Evolutionary conservation across 768 basidiomycete genomes (phyloP), one percentile per base, ranked within the genome.

Genomic region (Termitomyces eurrhizus): DNA sequence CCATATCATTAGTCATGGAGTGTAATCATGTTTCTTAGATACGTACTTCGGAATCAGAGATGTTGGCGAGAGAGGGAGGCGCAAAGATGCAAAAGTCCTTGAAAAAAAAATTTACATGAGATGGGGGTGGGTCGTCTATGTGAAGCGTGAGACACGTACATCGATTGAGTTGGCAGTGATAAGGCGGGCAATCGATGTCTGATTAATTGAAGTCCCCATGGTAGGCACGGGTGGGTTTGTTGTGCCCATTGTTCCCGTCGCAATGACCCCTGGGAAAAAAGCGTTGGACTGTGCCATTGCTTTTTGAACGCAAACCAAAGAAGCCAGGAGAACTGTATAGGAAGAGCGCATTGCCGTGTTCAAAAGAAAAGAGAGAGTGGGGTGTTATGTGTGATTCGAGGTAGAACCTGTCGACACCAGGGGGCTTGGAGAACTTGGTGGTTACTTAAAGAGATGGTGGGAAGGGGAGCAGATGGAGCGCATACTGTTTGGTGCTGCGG

Each of bases 61-160:
- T 76, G 32, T 68, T 65, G 51, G 67, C 59, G 26, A 64, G 59
- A 2, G 62, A 57, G 1, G 79, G 77, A 18, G 79, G 79, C 0
- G 75, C 79, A 53, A 78, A 80, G 7, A 80, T 57, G 59, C 79
- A 79, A 63, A 75, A 80, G 59, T 80, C 75, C 74, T 76, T 76
- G 49, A n/a, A 59, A 59, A 0, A 29, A 41, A 26, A 46, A 26
- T 35, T 35, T 24, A 11, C 33, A 52, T 35, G 26, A 35, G 36
- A 21, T 21, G n/a, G n/a, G n/a, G n/a, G 29, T 29, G 0, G 29
- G 18, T 7, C 33, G 24, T 39, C 50, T 12, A 49, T 4, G 16
- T 52, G 8, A 9, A 37, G 36, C 35, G 11, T 12, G 9, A 37
- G 26, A 26, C 9, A 52, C 64, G 44, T 16, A 78, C 77, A 62